Conservation (phyloP, 352 stramenopile genomes). For the Phytopythium cucurbitacearum region DNA sequence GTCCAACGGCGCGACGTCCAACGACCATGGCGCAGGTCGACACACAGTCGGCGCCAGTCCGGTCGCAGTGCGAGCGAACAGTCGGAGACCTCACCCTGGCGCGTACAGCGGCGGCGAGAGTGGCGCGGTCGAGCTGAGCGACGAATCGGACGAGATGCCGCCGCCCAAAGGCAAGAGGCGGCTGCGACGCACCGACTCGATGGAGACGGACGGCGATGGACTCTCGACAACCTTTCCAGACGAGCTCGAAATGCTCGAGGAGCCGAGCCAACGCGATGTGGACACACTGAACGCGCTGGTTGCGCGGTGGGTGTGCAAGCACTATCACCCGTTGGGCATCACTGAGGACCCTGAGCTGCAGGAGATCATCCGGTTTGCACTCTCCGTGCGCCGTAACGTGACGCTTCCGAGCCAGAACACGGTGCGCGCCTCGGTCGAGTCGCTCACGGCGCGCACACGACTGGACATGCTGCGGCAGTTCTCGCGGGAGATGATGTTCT, state of each 20-base stretch:
- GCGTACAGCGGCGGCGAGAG: background rate
- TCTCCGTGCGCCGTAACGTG: slow-evolving; percentile 27
- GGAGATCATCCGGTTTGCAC: slow-evolving; percentile 35
- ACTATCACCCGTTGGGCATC: slow-evolving; percentile 39
- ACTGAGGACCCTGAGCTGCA: slow-evolving; percentile 41
- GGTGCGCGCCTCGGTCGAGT: slow-evolving; percentile 39
- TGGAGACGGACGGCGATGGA: slow-evolving; percentile 8
- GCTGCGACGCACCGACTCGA: background rate
- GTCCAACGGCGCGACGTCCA: background rate
- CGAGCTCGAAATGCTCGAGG: slow-evolving; percentile 25
- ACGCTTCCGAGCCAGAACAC: slow-evolving; percentile 28
- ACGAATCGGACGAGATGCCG: background rate
- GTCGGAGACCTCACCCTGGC: background rate
- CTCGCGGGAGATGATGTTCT: slow-evolving; percentile 40
- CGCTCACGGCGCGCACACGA: slow-evolving; percentile 31
- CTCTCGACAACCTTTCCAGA: slow-evolving; percentile 77
- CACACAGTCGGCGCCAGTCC: background rate
- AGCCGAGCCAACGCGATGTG: slow-evolving; percentile 15
- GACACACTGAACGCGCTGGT: slow-evolving; percentile 39
- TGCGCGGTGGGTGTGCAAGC: slow-evolving; percentile 43
- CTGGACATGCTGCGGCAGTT: slow-evolving; percentile 41
- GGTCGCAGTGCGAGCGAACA: background rate
- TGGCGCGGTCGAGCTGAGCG: background rate
- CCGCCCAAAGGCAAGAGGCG: slow-evolving; percentile 3
- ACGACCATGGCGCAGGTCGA: background rate